These are phyloP conservation scores for Tripterygium wilfordii DNA, from an alignment of 177 flowering plant species.

Conservation along the genomic window DNA sequence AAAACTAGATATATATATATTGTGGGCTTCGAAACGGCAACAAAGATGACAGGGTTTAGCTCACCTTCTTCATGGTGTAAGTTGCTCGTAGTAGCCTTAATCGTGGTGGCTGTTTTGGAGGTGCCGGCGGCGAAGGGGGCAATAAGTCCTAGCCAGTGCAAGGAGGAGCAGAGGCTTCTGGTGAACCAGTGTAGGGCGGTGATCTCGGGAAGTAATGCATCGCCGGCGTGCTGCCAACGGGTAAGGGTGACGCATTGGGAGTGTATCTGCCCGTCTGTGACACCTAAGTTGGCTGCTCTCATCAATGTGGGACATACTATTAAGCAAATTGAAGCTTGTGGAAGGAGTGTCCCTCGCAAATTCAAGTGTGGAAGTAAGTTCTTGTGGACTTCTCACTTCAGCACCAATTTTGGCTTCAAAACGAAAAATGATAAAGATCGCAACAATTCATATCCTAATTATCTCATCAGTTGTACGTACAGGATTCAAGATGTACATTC, in stretches of 20 bases:
- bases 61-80: constrained; percentile 3
- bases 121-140: constrained; percentile 2
- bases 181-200: not conserved
- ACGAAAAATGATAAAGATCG: too few species aligned
- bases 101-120: not conserved
- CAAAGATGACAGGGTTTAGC: too few species aligned
- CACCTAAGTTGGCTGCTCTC: constrained; percentile 9
- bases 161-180: constrained; percentile 1
- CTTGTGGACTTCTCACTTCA: too few species aligned
- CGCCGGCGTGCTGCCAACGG: constrained; percentile 4
- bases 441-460: too few species aligned
- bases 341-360: constrained; percentile 11
- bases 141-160: constrained; percentile 10
- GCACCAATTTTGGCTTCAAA: too few species aligned
- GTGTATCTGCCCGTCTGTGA: constrained; percentile 12
- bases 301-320: not conserved
- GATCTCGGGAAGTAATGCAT: not conserved
- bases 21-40: too few species aligned
- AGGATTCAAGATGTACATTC: too few species aligned
- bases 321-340: constrained; percentile 10
- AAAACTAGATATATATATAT: too few species aligned
- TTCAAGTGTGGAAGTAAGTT: constrained; percentile 13
- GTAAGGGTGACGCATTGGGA: constrained; percentile 5
- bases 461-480: too few species aligned
- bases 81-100: not conserved